A percentile compares a stretch with the other conserved stretches of the same genome.
Conservation (phyloP, 257 asterid species). For the Solanum lycopersicoides region DNA sequence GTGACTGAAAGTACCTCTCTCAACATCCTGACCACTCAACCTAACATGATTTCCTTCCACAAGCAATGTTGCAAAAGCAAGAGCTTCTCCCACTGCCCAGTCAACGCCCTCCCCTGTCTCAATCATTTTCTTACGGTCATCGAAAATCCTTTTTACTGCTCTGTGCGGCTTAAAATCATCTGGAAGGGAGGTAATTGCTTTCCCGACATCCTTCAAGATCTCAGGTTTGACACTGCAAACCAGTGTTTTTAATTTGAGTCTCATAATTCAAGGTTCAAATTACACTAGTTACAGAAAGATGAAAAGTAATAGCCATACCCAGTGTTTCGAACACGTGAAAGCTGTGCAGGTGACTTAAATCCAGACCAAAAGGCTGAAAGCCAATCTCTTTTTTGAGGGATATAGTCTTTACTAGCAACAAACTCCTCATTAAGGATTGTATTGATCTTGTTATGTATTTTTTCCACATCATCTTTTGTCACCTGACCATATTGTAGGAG, state of each 20-base stretch:
- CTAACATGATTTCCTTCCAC: conserved; percentile 98
- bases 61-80: conserved; percentile 92
- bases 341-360: conserved; percentile 91
- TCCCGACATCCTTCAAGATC: conserved; percentile 85
- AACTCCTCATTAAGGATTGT: conserved; percentile 88
- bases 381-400: conserved; percentile 92
- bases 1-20: conserved; percentile 98
- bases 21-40: conserved; percentile 98
- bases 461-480: conserved; percentile 60
- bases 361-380: conserved; percentile 96
- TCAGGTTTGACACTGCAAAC: conserved; percentile 77
- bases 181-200: conserved; percentile 77
- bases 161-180: conserved; percentile 74
- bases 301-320: conserved; percentile 39
- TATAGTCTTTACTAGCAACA: conserved; percentile 84
- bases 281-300: background rate
- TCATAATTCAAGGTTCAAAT: background rate
- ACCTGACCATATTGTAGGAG: conserved; percentile 66
- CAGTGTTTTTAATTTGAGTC: background rate
- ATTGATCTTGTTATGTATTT: conserved; percentile 57
- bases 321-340: conserved; percentile 81
- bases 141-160: conserved; percentile 74
- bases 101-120: conserved; percentile 94
- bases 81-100: conserved; percentile 98
- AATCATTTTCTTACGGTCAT: conserved; percentile 90